Base-by-base conservation (phyloP, 371 early-diverging fungal species). In the Funneliformis caledonium region DNA sequence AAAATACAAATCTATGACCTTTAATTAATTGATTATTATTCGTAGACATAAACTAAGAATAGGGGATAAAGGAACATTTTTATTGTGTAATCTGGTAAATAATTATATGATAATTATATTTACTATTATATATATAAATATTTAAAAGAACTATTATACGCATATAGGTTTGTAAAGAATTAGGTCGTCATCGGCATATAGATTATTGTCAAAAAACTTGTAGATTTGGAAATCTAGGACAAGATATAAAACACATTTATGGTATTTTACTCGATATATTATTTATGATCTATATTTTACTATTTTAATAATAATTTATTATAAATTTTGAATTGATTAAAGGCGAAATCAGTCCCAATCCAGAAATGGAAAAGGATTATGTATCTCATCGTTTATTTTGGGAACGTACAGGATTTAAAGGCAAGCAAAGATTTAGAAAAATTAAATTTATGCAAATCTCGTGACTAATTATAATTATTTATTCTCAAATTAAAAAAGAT, bases 331-430 rank as follows among this genome's bases (percentile, higher is more conserved):
- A 52, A 37, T 69, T 22, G 10, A 45, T 45, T 47, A 43, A 43
- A 69, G 70, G 16, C 11, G 45, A 43, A 2, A 33, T 79, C 26
- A 43, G 33, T 14, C 80, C 79, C 12, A 37, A 79, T 56, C 79
- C 79, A 5, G 56, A 69, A n/a, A n/a, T 1, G 10, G 9, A 43
- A 6, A 79, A 79, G 33, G 79, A 79, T 70, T 79, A 59, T 70
- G 26, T 79, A 26, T 70, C 79, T 37, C 79, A 79, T 79, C n/a
- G 22, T 19, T 31, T 70, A 19, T 79, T 59, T 22, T 79, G 79
- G 79, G 72, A 60, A 37, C 48, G 79, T 2, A 59, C 79, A 31
- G 67, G 67, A 19, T 79, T 79, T 31, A 65, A 72, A 68, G 78
- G 78, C 67, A 78, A 12, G 22, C 45, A 31, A 47, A 37, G 12